Conservation (phyloP, 2,329 filamentous ascomycete genomes). For the Fusarium phyllophilum region DNA sequence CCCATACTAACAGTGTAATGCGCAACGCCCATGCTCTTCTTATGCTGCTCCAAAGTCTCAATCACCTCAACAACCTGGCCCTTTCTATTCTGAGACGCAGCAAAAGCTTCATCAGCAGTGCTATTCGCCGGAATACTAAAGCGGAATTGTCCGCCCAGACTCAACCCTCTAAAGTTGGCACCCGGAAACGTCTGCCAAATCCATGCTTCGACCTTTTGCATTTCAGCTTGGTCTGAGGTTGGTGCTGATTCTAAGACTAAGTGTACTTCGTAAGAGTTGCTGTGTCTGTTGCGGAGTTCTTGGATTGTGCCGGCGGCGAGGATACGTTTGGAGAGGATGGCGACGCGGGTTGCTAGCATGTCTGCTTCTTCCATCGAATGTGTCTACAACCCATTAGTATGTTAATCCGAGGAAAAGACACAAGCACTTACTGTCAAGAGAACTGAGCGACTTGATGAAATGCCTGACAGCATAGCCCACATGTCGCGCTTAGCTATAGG, state of each 20-base stretch:
- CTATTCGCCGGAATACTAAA: background rate
- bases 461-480: slow-evolving; percentile 75
- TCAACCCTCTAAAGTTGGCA: background rate
- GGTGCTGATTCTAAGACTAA: slow-evolving; percentile 77
- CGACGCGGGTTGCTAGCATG: slow-evolving; percentile 69
- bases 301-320: slow-evolving; percentile 79
- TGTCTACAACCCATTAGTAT: slow-evolving; percentile 51
- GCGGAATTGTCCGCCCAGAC: background rate
- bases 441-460: slow-evolving; percentile 73
- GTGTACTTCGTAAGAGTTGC: slow-evolving; percentile 80
- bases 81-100: background rate
- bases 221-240: slow-evolving; percentile 60
- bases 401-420: too few relatives aligned
- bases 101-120: background rate
- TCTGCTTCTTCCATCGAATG: slow-evolving; percentile 87
- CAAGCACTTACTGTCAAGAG: slow-evolving; percentile 68
- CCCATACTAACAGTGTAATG: slow-evolving; percentile 7
- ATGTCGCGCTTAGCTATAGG: slow-evolving; percentile 78
- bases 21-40: background rate
- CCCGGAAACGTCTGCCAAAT: background rate
- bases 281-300: slow-evolving; percentile 74
- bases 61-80: background rate
- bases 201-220: background rate
- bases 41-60: background rate
- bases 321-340: slow-evolving; percentile 84